phyloP scores from a whole-genome alignment of 1,284 basidiomycete species.

The Moesziomyces parantarcticus region DNA sequence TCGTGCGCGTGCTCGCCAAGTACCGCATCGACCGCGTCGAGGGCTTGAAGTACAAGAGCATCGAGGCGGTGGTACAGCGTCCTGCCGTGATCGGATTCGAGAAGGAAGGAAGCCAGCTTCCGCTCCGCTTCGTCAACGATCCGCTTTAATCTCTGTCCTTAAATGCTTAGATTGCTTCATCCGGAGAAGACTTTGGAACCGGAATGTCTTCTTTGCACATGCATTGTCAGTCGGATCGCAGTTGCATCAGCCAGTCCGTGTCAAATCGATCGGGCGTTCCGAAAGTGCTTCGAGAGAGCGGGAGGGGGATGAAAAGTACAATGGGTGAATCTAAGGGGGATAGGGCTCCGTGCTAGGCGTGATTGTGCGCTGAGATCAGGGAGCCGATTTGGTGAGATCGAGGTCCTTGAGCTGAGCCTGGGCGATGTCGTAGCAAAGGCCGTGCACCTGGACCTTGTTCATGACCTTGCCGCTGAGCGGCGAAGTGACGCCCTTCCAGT shows the following conservation, averaged over 20 bases:
- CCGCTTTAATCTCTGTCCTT: slow-evolving; percentile 6
- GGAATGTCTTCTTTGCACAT: not conserved
- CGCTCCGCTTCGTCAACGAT: slow-evolving; percentile 32
- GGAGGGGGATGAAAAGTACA: slow-evolving; percentile 6
- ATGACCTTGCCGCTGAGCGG: slow-evolving; percentile 60
- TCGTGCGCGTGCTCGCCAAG: slow-evolving; percentile 33
- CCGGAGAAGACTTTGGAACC: not conserved
- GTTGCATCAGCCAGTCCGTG: slow-evolving; percentile 2
- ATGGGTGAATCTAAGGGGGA: not conserved
- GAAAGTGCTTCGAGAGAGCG: not conserved
- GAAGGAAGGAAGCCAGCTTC: slow-evolving; percentile 47
- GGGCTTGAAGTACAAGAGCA: slow-evolving; percentile 46
- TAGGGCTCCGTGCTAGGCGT: not conserved
- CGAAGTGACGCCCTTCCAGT: slow-evolving; percentile 78
- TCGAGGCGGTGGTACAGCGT: slow-evolving; percentile 48
- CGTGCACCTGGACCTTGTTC: slow-evolving; percentile 60
- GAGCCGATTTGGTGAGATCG: slow-evolving; percentile 25
- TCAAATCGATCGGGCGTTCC: too few species aligned
- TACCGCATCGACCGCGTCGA: slow-evolving; percentile 40
- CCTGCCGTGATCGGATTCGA: slow-evolving; percentile 43
- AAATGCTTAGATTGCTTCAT: too few species aligned
- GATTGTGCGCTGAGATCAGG: not conserved
- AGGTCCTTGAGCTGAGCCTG: slow-evolving; percentile 53
- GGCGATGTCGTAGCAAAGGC: slow-evolving; percentile 59
- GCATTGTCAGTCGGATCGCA: not conserved